Base-by-base conservation (phyloP, 768 basidiomycete genomes). In the Naganishia onofrii region DNA sequence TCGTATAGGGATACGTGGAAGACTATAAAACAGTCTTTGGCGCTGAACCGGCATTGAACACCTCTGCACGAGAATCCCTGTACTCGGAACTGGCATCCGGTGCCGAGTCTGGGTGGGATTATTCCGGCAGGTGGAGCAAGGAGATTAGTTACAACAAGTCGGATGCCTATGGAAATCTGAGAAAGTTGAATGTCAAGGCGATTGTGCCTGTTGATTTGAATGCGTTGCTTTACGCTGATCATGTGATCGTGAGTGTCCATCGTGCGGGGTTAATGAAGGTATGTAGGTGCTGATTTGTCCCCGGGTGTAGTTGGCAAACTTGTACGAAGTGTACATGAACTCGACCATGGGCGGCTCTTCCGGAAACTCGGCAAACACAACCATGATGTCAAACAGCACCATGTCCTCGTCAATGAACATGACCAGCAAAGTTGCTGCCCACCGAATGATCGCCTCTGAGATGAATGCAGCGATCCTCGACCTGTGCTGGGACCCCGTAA, bases 81-180 rank as follows among this genome's bases (percentile, higher is more conserved):
- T 96, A 93, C 75, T 85, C 89, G 7, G 91, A 96, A 77, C 85
- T 97, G 26, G 94, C 94, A 0, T 87, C 85, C 66, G 93, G 91
- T 42, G 94, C 92, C 0, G 94, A 97, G 82, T 86, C 86, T 13
- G 92, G 90, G 71, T 78, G 73, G 75, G 81, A 82, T 66, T 82
- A 82, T 60, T 72, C 74, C 10, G 72, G 71, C 12, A 68, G 81
- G 42, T 87, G 83, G 81, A 76, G 81, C 63, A 81, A 81, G 46
- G 70, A 82, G 58, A 85, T 85, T 0, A 66, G 82, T 21, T 76
- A 81, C 31, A 83, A 84, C 51, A 71, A 77, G 21, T 81, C 83
- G 68, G 81, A 84, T 72, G 79, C 83, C 78, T 23, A 85, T 83
- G 84, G 86, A 12, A 86, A 87, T 2, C 82, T 95, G 52, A 85